These are phyloP conservation scores for Nissolia schottii DNA, from an alignment of 306 rosid species.

Conservation along the genomic window DNA sequence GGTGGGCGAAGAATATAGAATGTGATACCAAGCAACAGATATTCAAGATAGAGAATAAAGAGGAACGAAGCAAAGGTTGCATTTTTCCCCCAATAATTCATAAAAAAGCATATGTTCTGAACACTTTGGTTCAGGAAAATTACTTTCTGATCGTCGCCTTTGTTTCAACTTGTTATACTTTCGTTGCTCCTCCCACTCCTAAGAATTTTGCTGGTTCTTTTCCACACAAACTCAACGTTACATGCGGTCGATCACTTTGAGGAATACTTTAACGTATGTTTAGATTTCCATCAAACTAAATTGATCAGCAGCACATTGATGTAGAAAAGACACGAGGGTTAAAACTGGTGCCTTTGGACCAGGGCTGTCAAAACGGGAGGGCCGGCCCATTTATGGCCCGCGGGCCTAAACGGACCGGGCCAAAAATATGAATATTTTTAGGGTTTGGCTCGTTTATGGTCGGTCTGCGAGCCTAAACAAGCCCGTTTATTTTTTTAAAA, in stretches of 20 bases:
- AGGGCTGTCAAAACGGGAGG: no score
- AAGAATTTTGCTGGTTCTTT: constrained; percentile 12
- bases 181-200: background rate
- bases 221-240: background rate
- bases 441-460: no score
- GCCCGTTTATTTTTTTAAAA: no score
- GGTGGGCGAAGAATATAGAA: constrained; percentile 19
- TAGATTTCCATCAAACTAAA: background rate
- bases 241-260: background rate
- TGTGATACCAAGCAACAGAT: background rate
- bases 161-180: background rate
- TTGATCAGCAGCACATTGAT: background rate
- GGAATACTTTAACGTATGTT: background rate
- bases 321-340: background rate
- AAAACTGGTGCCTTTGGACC: no score
- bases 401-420: no score
- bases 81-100: constrained; percentile 25
- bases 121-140: constrained; percentile 29
- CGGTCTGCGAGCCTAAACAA: no score
- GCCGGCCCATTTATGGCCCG: no score
- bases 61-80: constrained; percentile 18
- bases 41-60: constrained; percentile 11
- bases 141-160: constrained; percentile 24
- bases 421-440: no score
- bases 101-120: constrained; percentile 32